Evolutionary conservation across 345 rosid species (phyloP).

Genomic region (Dovyalis caffra): DNA sequence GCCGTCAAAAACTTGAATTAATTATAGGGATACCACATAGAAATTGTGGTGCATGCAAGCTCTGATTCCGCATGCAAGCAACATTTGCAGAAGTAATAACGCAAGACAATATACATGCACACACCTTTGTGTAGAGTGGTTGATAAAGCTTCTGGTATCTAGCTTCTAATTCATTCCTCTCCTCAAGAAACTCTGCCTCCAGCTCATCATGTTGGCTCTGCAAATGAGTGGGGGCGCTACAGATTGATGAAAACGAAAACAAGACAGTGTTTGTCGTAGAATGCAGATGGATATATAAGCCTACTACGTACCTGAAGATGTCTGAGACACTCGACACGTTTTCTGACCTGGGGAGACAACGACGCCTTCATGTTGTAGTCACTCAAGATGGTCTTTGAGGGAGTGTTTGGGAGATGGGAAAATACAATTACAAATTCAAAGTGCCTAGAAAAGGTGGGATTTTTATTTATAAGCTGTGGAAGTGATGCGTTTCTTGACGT

Average conservation of each 20-base stretch:
- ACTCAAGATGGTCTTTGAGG: background rate
- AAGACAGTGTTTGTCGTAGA: background rate
- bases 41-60: background rate
- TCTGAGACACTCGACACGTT: slow-evolving; percentile 18
- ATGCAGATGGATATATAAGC: background rate
- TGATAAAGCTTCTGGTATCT: slow-evolving; percentile 20
- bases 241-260: background rate
- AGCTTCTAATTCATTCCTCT: slow-evolving; percentile 14
- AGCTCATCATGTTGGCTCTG: slow-evolving; percentile 24
- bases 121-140: slow-evolving; percentile 17
- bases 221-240: no score
- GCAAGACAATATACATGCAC: background rate
- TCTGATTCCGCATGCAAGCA: background rate
- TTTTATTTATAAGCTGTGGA: no score
- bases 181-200: slow-evolving; percentile 22
- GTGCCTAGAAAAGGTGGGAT: background rate
- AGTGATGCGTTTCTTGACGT: no score
- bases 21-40: background rate
- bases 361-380: slow-evolving; percentile 2
- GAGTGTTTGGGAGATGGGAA: slow-evolving; percentile 3
- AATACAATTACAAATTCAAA: background rate
- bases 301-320: slow-evolving; percentile 25
- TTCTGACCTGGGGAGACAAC: slow-evolving; percentile 14
- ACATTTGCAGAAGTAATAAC: background rate
- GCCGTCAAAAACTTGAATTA: background rate